A percentile compares a stretch with the other conserved stretches of the same genome.
These are phyloP conservation scores for Rhizophora mangle DNA, from an alignment of 345 rosid species.

Conservation along the genomic window DNA sequence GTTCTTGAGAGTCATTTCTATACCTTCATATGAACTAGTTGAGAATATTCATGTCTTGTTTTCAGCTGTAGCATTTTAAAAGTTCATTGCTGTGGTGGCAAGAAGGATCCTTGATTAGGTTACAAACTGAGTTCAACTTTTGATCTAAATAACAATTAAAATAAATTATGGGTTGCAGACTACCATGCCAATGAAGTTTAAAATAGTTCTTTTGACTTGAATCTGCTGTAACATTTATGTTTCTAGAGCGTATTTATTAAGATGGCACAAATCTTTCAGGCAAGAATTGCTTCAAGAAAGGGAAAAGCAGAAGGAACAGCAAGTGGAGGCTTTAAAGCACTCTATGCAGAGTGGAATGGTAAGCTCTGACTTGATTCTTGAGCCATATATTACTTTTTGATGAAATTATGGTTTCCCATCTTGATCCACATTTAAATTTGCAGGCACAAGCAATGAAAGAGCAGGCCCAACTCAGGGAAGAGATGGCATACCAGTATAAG, in stretches of 20 bases:
- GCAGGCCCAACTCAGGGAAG: constrained; percentile 85
- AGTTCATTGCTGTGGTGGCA: too few species aligned
- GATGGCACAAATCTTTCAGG: constrained; percentile 36
- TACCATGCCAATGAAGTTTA: background rate
- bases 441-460: constrained; percentile 98
- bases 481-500: constrained; percentile 92
- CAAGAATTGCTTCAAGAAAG: constrained; percentile 67
- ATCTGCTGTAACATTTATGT: background rate
- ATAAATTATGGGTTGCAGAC: background rate
- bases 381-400: background rate
- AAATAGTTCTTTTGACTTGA: background rate
- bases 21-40: too few species aligned
- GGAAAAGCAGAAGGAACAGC: constrained; percentile 85
- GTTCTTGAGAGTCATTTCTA: too few species aligned
- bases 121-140: background rate
- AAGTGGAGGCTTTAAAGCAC: constrained; percentile 64
- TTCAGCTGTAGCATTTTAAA: too few species aligned
- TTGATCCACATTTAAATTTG: constrained; percentile 11
- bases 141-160: background rate
- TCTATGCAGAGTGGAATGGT: constrained; percentile 99
- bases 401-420: background rate
- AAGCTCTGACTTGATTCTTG: constrained; percentile 18
- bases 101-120: too few species aligned
- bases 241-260: background rate
- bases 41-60: too few species aligned